phyloP scores from a whole-genome alignment of 2,329 filamentous ascomycete species.

The Xylariaceae sp. region DNA sequence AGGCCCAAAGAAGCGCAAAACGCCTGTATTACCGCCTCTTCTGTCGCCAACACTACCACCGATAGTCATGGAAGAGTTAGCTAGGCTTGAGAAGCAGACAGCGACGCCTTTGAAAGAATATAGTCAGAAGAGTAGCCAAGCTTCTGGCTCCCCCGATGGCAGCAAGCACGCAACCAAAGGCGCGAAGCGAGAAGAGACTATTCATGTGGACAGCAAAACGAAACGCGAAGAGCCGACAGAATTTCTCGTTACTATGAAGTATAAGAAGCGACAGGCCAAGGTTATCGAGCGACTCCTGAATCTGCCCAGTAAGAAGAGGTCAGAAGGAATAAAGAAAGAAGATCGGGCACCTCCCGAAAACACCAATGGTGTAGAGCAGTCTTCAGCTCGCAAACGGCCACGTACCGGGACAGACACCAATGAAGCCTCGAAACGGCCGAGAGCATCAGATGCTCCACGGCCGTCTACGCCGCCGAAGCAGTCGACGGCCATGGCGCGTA shows the following conservation, averaged over 20 bases:
- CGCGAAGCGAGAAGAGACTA: constrained; percentile 31
- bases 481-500: constrained; percentile 49
- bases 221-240: constrained; percentile 31
- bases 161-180: constrained; percentile 35
- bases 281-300: constrained; percentile 45
- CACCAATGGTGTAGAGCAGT: constrained; percentile 40
- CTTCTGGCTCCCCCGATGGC: constrained; percentile 30
- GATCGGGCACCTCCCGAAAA: constrained; percentile 31
- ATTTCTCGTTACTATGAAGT: constrained; percentile 44
- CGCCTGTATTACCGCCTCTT: constrained; percentile 43
- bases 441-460: constrained; percentile 39
- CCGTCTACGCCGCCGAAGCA: constrained; percentile 51
- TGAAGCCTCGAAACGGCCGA: constrained; percentile 40
- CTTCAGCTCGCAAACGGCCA: constrained; percentile 48
- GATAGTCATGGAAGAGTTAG: constrained; percentile 46
- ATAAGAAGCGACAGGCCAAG: constrained; percentile 45
- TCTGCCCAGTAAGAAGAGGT: constrained; percentile 36
- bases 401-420: constrained; percentile 34
- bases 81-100: constrained; percentile 32
- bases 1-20: constrained; percentile 36
- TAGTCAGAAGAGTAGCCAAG: constrained; percentile 24
- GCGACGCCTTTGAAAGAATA: constrained; percentile 22
- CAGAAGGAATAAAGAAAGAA: constrained; percentile 36
- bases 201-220: constrained; percentile 29
- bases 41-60: constrained; percentile 55